phyloP scores from a whole-genome alignment of 179 eudicot species.

The Drosera spatulata region DNA sequence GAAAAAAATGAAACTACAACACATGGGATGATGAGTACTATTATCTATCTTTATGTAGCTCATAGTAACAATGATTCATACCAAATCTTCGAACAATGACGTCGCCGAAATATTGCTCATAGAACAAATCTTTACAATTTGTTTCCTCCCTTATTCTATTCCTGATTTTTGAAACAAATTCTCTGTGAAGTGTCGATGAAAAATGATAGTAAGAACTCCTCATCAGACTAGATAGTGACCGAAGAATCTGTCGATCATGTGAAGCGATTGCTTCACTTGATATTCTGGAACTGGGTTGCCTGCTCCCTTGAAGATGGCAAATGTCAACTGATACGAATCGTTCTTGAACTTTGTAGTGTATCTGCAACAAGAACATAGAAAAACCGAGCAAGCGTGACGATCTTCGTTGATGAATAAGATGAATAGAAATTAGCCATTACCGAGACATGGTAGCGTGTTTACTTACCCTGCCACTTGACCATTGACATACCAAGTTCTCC shows the following conservation, averaged over 20 bases:
- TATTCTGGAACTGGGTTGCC: constrained; percentile 29
- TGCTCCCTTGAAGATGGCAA: constrained; percentile 17
- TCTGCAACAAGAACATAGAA: not conserved
- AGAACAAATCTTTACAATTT: too few species aligned
- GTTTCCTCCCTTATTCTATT: too few species aligned
- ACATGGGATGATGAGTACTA: too few species aligned
- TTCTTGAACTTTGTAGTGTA: not conserved
- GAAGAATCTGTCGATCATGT: constrained; percentile 20
- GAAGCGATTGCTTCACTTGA: constrained; percentile 15
- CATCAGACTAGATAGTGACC: constrained; percentile 12
- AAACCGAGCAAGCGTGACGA: not conserved
- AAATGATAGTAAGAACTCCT: too few species aligned
- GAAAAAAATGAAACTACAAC: too few species aligned
- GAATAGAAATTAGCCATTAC: not conserved
- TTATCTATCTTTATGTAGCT: too few species aligned
- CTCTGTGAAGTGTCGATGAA: too few species aligned
- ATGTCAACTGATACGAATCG: not conserved
- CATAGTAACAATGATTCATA: too few species aligned
- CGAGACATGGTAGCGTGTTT: not conserved
- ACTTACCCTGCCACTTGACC: constrained; percentile 33
- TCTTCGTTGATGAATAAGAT: not conserved
- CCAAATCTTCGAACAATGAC: too few species aligned
- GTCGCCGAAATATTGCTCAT: too few species aligned
- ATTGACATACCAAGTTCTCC: constrained; percentile 35
- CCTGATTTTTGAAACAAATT: too few species aligned